A percentile compares a stretch with the other conserved stretches of the same genome.
phyloP scores from a whole-genome alignment of 2,329 filamentous ascomycete species.

The Sarocladium strictum region DNA sequence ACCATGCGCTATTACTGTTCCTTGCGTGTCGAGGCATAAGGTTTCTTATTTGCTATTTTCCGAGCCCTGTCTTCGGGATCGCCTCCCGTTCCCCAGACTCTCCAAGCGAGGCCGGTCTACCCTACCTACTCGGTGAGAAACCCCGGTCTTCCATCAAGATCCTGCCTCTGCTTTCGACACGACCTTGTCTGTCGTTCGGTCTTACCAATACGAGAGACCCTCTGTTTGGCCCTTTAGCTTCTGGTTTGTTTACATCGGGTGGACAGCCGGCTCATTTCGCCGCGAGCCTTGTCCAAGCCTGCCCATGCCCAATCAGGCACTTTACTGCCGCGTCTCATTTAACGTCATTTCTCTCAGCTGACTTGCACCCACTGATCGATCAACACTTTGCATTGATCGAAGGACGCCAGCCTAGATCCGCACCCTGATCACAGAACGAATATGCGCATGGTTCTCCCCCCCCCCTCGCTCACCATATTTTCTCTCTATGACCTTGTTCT shows the following conservation, averaged over 20 bases:
- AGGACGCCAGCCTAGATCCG: too few species aligned
- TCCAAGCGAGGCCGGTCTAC: not conserved
- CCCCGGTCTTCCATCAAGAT: not conserved
- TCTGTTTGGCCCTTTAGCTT: not conserved
- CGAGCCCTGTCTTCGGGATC: constrained; percentile 6
- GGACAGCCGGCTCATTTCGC: constrained; percentile 1
- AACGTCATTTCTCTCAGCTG: not conserved
- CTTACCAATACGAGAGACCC: not conserved
- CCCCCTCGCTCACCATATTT: too few species aligned
- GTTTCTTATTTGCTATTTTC: constrained; percentile 1
- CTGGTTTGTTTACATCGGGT: constrained; percentile 4
- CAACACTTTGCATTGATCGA: too few species aligned
- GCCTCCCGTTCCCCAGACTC: constrained; percentile 6
- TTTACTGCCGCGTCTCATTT: not conserved
- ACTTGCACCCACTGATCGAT: constrained; percentile 4
- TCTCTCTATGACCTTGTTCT: too few species aligned
- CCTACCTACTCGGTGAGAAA: not conserved
- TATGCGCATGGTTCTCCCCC: too few species aligned
- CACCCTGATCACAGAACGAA: too few species aligned
- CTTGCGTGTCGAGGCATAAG: not conserved
- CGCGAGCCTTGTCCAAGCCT: constrained; percentile 1
- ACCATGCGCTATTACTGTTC: not conserved
- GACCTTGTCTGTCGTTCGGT: not conserved
- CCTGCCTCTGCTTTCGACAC: not conserved
- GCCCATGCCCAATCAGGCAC: constrained; percentile 9